phyloP scores from a whole-genome alignment of 768 basidiomycete genomes.

The Naematelia aurantialba region DNA sequence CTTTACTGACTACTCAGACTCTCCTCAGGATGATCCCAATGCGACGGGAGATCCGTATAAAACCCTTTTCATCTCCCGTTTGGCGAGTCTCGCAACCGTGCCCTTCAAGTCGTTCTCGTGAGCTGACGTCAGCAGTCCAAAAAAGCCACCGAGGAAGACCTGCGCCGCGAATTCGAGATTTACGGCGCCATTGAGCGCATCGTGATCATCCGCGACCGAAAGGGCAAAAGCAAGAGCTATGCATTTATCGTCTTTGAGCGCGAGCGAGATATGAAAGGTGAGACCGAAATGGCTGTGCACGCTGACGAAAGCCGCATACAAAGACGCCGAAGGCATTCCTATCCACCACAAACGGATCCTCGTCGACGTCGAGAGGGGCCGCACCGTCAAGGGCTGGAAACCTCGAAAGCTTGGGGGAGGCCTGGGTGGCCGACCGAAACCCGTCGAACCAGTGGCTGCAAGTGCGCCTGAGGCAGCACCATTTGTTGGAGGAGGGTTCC shows the following conservation, averaged over 20 bases:
- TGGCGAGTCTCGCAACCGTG: conserved; percentile 56
- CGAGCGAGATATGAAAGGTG: conserved; percentile 99
- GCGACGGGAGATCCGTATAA: conserved; percentile 97
- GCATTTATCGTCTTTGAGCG: conserved; percentile 97
- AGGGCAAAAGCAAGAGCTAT: conserved; percentile 80
- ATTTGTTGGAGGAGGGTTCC: conserved; percentile 50
- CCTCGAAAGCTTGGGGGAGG: conserved; percentile 95
- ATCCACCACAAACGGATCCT: conserved; percentile 94
- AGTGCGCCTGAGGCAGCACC: conserved; percentile 50
- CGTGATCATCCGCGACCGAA: conserved; percentile 86
- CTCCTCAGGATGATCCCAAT: conserved; percentile 84
- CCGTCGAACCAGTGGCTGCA: conserved; percentile 54
- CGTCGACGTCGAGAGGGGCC: conserved; percentile 95
- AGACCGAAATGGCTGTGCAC: conserved; percentile 15
- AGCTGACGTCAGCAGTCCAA: conserved; percentile 63
- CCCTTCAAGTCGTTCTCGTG: neutral
- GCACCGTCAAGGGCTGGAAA: conserved; percentile 98
- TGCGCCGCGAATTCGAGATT: conserved; percentile 90
- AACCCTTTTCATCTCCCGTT: conserved; percentile 89
- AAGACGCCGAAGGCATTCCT: conserved; percentile 94
- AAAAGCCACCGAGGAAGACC: conserved; percentile 81
- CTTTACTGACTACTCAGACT: conserved; percentile 59
- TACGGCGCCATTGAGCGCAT: conserved; percentile 94
- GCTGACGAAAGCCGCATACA: conserved; percentile 65
- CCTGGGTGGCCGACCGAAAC: conserved; percentile 93